Evolutionary conservation across 208 protist genomes (phyloP).

Genomic region (Tritrichomonas musculus): DNA sequence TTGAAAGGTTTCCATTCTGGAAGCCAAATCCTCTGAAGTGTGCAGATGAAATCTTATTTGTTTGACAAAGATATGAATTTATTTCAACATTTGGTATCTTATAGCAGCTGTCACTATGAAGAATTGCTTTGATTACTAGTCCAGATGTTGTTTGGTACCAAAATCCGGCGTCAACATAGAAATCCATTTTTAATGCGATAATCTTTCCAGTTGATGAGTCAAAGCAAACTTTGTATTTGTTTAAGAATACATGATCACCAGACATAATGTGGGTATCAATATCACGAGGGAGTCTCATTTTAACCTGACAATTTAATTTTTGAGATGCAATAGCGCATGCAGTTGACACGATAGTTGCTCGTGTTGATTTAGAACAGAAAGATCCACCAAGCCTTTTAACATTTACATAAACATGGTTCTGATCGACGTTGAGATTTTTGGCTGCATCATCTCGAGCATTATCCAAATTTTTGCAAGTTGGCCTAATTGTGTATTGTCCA

Average conservation of each 20-base stretch:
- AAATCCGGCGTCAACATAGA: conserved; percentile 62
- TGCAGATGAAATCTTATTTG: conserved; percentile 69
- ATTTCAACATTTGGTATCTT: conserved; percentile 58
- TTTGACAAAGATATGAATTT: conserved; percentile 53
- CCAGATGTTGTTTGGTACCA: conserved; percentile 53
- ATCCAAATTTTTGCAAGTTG: conserved; percentile 63
- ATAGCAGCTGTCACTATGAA: conserved; percentile 68
- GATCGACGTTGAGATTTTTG: conserved; percentile 34
- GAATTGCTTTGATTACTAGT: conserved; percentile 58
- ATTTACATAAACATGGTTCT: conserved; percentile 42
- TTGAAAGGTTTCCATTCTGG: conserved; percentile 60
- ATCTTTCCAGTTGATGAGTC: conserved; percentile 50
- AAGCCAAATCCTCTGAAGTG: conserved; percentile 71
- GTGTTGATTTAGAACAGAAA: conserved; percentile 77
- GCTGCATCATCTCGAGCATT: conserved; percentile 61
- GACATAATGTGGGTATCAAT: conserved; percentile 64
- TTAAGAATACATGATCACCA: conserved; percentile 57
- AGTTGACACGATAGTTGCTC: conserved; percentile 48
- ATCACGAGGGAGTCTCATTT: conserved; percentile 57
- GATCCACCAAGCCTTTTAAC: conserved; percentile 68
- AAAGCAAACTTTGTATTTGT: conserved; percentile 60
- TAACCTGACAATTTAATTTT: conserved; percentile 52
- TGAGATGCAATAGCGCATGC: conserved; percentile 61
- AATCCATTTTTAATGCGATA: conserved; percentile 45
- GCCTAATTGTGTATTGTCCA: conserved; percentile 53